Evolutionary conservation across 306 rosid species (phyloP), one percentile per base, ranked within the genome.

Genomic region (Adenanthera pavonina): DNA sequence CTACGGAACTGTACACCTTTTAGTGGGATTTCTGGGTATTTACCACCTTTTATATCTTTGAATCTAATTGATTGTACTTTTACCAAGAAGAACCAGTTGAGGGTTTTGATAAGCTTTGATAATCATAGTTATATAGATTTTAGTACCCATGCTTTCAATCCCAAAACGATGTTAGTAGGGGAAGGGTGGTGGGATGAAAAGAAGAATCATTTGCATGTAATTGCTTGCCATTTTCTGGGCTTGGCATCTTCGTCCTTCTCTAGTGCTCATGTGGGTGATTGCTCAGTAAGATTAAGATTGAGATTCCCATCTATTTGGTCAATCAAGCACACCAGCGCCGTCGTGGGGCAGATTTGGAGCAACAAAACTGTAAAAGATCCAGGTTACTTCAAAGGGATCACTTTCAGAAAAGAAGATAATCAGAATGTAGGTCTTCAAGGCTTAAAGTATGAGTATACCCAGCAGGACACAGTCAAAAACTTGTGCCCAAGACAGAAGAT

Each of bases 121-220:
- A 69, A 77, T 66, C 17, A 4, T 36, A 47, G 66, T 68, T 6
- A 47, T 36, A 49, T 48, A 81, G 57, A 78, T 41, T 6, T 52
- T 25, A 60, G 47, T 17, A 20, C 14, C 75, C 57, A n/a, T 2
- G 70, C 13, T 77, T 81, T 88, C 36, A 78, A 47, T 75, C 89
- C 91, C 35, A 62, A 83, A 3, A 83, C 77, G 40, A 72, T 77
- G 49, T 76, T 90, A 46, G 46, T 87, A 20, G 90, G 92, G 7
- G 94, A 92, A 84, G 94, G 91, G 16, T 81, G 87, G 80, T 92
- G 97, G 91, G 78, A 92, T 78, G 85, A 78, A 34, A 85, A 83
- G 71, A 81, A 77, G 40, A 79, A 87, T 69, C 75, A 59, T 33
- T 54, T 90, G 3, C 19, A 49, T 61, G 33, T 87, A 38, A 86